These are phyloP conservation scores for Aspergillus baeticus DNA, from an alignment of 495 filamentous ascomycete genomes.

Conservation along the genomic window DNA sequence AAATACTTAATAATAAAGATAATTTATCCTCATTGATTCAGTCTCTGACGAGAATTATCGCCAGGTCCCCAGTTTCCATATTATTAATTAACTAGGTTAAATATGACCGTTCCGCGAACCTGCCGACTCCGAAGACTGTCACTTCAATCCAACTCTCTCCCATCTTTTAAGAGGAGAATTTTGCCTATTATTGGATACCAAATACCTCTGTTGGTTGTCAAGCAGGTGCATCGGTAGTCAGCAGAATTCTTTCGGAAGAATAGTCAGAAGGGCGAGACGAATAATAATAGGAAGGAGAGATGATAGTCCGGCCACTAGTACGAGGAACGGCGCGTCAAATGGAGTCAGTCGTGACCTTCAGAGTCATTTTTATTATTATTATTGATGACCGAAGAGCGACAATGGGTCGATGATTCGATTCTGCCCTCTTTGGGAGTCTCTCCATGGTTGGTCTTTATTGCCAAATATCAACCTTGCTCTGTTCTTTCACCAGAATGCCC, in stretches of 20 bases:
- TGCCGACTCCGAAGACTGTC: conserved; percentile 11
- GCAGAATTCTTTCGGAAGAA: conserved; percentile 12
- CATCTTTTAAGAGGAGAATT: not conserved
- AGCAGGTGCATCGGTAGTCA: not conserved
- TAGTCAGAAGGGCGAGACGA: conserved; percentile 15
- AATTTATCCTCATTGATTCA: conserved; percentile 1
- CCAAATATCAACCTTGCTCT: not conserved
- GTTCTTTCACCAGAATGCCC: not conserved
- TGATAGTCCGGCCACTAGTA: conserved; percentile 24
- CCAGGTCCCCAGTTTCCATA: not conserved
- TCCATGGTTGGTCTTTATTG: not conserved
- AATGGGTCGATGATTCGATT: not conserved
- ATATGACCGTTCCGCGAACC: conserved; percentile 16
- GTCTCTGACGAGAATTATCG: not conserved
- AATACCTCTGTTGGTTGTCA: not conserved
- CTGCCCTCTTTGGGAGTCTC: not conserved
- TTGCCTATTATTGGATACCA: conserved; percentile 10
- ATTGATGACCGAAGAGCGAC: not conserved
- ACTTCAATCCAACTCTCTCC: not conserved
- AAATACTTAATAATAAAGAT: conserved; percentile 8
- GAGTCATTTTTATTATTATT: too few species aligned
- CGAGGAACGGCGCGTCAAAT: conserved; percentile 6
- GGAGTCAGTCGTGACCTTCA: conserved; percentile 9
- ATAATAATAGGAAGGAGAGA: conserved; percentile 24
- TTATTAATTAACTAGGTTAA: conserved; percentile 1